Evolutionary conservation across 1,284 basidiomycete species (phyloP).

Genomic region (Peniophora sp.): DNA sequence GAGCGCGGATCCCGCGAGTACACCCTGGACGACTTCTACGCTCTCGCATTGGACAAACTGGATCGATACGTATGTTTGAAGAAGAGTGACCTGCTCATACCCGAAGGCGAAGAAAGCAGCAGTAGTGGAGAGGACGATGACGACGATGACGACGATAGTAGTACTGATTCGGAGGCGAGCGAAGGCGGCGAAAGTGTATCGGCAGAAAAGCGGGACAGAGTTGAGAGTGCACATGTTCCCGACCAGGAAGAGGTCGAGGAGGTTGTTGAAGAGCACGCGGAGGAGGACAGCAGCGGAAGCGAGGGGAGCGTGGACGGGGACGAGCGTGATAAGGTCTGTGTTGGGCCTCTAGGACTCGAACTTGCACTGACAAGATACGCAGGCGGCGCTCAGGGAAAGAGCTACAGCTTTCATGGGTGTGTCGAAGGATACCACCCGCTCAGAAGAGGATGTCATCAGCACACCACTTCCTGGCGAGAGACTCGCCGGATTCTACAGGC

Average conservation of each 20-base stretch:
- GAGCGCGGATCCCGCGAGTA: conserved; percentile 78
- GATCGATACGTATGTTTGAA: conserved; percentile 52
- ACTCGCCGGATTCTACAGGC: conserved; percentile 77
- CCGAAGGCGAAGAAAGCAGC: conserved; percentile 10
- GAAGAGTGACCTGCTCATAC: conserved; percentile 38
- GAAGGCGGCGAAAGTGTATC: conserved; percentile 28
- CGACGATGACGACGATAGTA: conserved; percentile 29
- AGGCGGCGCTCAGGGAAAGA: conserved; percentile 51
- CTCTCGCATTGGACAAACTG: conserved; percentile 11
- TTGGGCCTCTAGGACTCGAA: no score
- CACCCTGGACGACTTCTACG: conserved; percentile 32
- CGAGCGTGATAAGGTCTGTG: conserved; percentile 14
- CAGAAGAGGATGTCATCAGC: conserved; percentile 68
- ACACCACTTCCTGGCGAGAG: conserved; percentile 90
- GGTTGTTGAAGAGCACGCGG: conserved; percentile 32
- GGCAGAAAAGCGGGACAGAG: no score
- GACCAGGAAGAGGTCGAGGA: neutral
- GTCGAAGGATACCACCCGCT: conserved; percentile 53
- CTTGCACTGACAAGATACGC: neutral
- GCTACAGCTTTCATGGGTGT: conserved; percentile 73
- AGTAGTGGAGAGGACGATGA: conserved; percentile 5
- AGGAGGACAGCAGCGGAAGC: conserved; percentile 20
- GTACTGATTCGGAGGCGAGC: conserved; percentile 43
- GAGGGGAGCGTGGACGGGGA: conserved; percentile 21
- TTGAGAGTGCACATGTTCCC: no score